Conservation (phyloP, 805 yeast genomes). For the Zygoascus bituminiphila region DNA sequence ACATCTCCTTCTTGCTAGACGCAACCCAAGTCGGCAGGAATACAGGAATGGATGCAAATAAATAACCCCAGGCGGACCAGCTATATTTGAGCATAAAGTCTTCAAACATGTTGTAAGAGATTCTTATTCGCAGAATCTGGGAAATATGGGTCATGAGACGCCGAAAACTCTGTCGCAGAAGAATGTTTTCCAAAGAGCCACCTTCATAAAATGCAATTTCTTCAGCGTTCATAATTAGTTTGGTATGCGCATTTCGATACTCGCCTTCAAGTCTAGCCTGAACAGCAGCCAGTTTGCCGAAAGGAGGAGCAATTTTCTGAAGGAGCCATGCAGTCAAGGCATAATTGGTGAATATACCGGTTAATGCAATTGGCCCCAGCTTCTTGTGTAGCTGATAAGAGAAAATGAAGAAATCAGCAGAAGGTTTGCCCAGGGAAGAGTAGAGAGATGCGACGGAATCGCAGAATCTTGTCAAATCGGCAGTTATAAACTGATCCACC, state of each 20-base stretch:
- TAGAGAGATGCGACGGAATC: slow-evolving; percentile 75
- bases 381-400: slow-evolving; percentile 76
- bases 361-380: slow-evolving; percentile 78
- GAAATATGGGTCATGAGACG: slow-evolving; percentile 48
- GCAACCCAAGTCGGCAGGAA: slow-evolving; percentile 44
- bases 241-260: slow-evolving; percentile 77
- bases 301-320: slow-evolving; percentile 71
- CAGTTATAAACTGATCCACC: slow-evolving; percentile 80
- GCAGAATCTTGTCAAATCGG: slow-evolving; percentile 73
- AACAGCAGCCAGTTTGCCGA: slow-evolving; percentile 65
- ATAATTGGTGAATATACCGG: slow-evolving; percentile 75
- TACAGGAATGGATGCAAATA: slow-evolving; percentile 85
- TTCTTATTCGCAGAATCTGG: slow-evolving; percentile 48
- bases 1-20: background rate
- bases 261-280: slow-evolving; percentile 81
- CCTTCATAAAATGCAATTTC: slow-evolving; percentile 95
- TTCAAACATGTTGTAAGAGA: slow-evolving; percentile 66
- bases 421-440: slow-evolving; percentile 86
- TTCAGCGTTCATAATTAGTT: slow-evolving; percentile 80
- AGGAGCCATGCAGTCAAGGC: slow-evolving; percentile 68
- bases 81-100: slow-evolving; percentile 82
- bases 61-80: slow-evolving; percentile 94
- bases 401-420: slow-evolving; percentile 77
- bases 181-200: slow-evolving; percentile 62
- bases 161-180: slow-evolving; percentile 51